phyloP scores from a whole-genome alignment of 805 yeast genomes.

The Suhomyces kilbournensis region DNA sequence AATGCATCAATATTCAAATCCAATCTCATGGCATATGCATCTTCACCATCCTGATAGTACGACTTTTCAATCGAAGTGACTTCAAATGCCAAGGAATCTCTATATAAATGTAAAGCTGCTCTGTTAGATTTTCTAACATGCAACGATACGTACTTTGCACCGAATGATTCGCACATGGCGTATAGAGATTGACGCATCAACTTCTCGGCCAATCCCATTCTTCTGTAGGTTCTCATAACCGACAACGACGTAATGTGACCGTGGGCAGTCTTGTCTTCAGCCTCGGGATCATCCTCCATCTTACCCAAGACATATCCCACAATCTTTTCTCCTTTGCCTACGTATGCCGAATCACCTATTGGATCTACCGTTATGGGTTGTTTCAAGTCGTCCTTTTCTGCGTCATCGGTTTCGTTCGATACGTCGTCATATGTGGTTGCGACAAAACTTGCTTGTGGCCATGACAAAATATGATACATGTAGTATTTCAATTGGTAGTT shows the following conservation, averaged over 20 bases:
- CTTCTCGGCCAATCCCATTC: conserved; percentile 92
- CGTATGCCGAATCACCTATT: conserved; percentile 64
- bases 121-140: conserved; percentile 92
- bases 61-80: conserved; percentile 77
- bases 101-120: conserved; percentile 90
- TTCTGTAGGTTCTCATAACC: conserved; percentile 92
- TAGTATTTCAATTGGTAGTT: conserved; percentile 91
- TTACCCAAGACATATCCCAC: conserved; percentile 97
- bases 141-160: conserved; percentile 78
- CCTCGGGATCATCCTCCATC: conserved; percentile 91
- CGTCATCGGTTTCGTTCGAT: conserved; percentile 20
- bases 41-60: conserved; percentile 97
- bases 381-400: conserved; percentile 10
- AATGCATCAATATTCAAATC: conserved; percentile 58
- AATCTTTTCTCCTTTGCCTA: conserved; percentile 67
- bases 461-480: conserved; percentile 86
- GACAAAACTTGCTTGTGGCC: conserved; percentile 98
- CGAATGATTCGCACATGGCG: conserved; percentile 76
- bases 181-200: conserved; percentile 81
- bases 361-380: conserved; percentile 25
- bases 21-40: conserved; percentile 93
- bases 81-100: conserved; percentile 80
- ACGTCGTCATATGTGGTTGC: conserved; percentile 70
- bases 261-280: conserved; percentile 69
- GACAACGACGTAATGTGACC: conserved; percentile 94